Evolutionary conservation across 1,139 yeast species (phyloP), one percentile per base, ranked within the genome.

Genomic region (Arxiozyma telluris): DNA sequence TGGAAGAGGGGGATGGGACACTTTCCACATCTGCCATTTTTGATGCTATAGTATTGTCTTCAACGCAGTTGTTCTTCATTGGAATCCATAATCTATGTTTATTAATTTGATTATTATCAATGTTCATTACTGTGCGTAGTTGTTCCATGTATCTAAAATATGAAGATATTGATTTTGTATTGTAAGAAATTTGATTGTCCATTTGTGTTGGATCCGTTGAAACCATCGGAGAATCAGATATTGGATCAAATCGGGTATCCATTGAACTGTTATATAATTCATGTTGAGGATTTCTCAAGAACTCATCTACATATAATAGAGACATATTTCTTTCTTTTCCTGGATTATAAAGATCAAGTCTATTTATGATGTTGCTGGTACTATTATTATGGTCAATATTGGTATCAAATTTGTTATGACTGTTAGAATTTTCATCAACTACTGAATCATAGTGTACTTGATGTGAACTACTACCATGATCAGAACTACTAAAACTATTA

Each of bases 21-120:
- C 18, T 20, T 6, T 30, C 43, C 17, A 30, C 12, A 38, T 38
- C 44, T n/a, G 39, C 23, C 8, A 42, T 9, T 25, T 21, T 27
- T 27, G 43, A 12, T n/a, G 47, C 20, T 20, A 47, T 21, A n/a
- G 23, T n/a, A 22, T 27, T 23, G 12, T 38, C 44, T 39, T 42
- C n/a, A 7, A 47, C 38, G 18, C n/a, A 30, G 12, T 30, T 45
- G 23, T 38, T 47, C 4, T 38, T 38, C 23, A 41, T 38, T 6
- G 51, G 51, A 17, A 38, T 4, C 51, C 51, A 49, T 20, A 43
- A 30, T 42, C 45, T 41, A 23, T 44, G 51, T 42, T 44, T 49
- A 42, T 49, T 49, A 7, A 49, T 41, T 27, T 45, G 25, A 30
- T 22, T 18, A 30, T 8, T 8, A 18, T 45, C 41, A 18, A 30